Percentiles rank a stretch among this genome's conserved stretches.
These are phyloP conservation scores for Penicillium sp. DNA, from an alignment of 2,329 filamentous ascomycete species.

Conservation along the genomic window DNA sequence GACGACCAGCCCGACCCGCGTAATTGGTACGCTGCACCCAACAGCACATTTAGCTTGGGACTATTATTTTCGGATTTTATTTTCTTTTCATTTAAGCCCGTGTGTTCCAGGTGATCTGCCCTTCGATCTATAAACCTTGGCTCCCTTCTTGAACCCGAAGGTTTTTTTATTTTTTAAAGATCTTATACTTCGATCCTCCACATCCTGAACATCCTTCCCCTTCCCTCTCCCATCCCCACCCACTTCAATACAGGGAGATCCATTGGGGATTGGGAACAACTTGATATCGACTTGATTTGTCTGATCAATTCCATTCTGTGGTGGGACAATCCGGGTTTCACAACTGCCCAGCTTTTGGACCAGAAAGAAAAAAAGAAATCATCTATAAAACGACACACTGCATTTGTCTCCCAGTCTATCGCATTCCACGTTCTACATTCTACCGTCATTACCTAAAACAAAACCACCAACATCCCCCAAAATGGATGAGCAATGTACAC, in stretches of 20 bases:
- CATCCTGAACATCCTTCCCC: not conserved
- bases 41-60: conserved; percentile 19
- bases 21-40: conserved; percentile 23
- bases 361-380: not conserved
- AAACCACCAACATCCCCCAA: conserved; percentile 16
- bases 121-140: conserved; percentile 23
- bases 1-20: conserved; percentile 21
- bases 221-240: not conserved
- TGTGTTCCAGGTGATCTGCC: conserved; percentile 22
- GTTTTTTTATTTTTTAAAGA: not conserved
- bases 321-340: not conserved
- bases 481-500: conserved; percentile 14
- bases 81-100: conserved; percentile 21
- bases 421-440: not conserved
- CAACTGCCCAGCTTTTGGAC: not conserved
- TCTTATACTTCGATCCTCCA: conserved; percentile 11
- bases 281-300: not conserved
- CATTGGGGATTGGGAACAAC: not conserved
- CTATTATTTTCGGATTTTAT: conserved; percentile 3
- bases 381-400: not conserved
- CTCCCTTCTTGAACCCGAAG: not conserved
- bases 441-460: not conserved
- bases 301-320: not conserved
- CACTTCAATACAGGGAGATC: not conserved
- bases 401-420: not conserved